phyloP scores from a whole-genome alignment of 495 filamentous ascomycete genomes.

The Tetracladium setigerum region DNA sequence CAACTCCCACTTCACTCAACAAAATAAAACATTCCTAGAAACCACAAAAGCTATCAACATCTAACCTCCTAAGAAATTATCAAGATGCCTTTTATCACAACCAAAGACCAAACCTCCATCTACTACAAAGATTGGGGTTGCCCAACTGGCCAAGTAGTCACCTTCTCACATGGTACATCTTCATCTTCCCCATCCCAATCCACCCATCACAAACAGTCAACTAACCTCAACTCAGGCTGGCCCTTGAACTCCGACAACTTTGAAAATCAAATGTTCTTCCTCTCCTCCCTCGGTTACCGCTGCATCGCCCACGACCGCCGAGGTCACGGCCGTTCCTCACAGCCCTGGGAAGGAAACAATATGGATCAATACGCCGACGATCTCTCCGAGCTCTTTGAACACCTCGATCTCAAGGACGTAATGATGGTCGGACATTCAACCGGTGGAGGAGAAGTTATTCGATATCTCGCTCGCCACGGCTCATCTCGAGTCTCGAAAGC shows the following conservation, averaged over 20 bases:
- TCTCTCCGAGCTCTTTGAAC: slow-evolving; percentile 27
- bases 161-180: slow-evolving; percentile 33
- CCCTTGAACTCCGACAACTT: slow-evolving; percentile 35
- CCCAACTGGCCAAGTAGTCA: slow-evolving; percentile 20
- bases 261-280: slow-evolving; percentile 34
- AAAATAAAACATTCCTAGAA: too few relatives aligned
- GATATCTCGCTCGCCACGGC: slow-evolving; percentile 28
- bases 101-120: slow-evolving; percentile 27
- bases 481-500: slow-evolving; percentile 29
- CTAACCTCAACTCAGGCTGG: too few relatives aligned
- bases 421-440: slow-evolving; percentile 35
- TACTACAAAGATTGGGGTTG: slow-evolving; percentile 38
- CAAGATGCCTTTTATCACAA: slow-evolving; percentile 23
- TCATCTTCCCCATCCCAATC: too few relatives aligned
- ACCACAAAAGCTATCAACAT: too few relatives aligned
- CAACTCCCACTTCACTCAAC: too few relatives aligned
- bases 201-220: too few relatives aligned
- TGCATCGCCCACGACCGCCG: slow-evolving; percentile 35
- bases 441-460: slow-evolving; percentile 34
- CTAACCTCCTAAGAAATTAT: too few relatives aligned
- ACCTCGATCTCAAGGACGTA: slow-evolving; percentile 27
- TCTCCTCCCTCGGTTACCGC: slow-evolving; percentile 30
- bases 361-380: slow-evolving; percentile 33
- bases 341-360: slow-evolving; percentile 34
- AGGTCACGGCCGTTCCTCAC: slow-evolving; percentile 33